These are phyloP conservation scores for Fusarium oxysporum DNA, from an alignment of 2,329 filamentous ascomycete species.

Conservation along the genomic window DNA sequence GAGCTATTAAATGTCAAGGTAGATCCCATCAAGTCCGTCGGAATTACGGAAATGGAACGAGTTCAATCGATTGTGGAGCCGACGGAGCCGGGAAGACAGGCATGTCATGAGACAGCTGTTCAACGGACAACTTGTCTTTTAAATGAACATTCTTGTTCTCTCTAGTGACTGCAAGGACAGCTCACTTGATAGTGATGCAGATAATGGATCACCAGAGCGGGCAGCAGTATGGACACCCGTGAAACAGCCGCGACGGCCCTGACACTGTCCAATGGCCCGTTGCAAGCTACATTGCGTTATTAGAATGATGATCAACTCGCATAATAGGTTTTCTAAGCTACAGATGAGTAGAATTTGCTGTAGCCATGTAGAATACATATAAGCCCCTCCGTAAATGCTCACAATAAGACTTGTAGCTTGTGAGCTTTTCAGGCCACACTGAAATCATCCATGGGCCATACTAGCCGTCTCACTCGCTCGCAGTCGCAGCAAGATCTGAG, in stretches of 20 bases:
- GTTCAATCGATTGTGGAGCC: not conserved
- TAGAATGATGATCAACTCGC: no score
- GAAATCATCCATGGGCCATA: not conserved
- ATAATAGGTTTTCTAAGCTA: no score
- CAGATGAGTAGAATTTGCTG: no score
- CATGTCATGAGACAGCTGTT: not conserved
- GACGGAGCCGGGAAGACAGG: not conserved
- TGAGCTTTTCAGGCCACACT: not conserved
- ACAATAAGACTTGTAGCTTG: rapidly evolving
- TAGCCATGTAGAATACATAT: no score
- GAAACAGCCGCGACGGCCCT: no score
- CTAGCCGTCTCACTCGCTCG: not conserved
- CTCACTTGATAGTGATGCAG: no score
- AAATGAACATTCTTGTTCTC: not conserved
- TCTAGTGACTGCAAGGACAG: no score
- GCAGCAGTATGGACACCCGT: no score
- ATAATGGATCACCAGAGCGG: no score
- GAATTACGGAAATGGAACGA: not conserved
- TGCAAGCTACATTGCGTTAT: no score
- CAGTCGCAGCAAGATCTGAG: not conserved
- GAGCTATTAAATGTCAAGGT: not conserved
- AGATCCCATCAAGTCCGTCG: not conserved
- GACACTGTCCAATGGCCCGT: no score
- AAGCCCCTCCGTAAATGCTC: not conserved
- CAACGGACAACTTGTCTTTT: not conserved